Base-by-base conservation (phyloP, 805 yeast genomes). In the Limtongozyma cylindracea region DNA sequence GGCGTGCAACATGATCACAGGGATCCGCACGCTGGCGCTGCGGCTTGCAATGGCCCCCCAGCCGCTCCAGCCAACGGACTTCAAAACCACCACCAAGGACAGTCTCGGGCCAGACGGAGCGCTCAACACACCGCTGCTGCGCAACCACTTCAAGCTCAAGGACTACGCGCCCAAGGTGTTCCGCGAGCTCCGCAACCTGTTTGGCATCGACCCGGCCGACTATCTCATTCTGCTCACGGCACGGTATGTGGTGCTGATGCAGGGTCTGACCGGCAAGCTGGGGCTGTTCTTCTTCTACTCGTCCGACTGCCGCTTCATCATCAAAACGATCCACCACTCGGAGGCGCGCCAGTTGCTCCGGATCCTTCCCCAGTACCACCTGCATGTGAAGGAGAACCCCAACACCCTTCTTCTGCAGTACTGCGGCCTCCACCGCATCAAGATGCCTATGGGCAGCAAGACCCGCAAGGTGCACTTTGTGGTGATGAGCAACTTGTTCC, bases 1-100 rank as follows among this genome's bases (percentile, higher is more conserved):
- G 54, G 98, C 95, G 1, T 91, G 88, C 43, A 80, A 84, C 42
- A 84, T 88, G 95, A 57, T 91, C 26, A 82, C 96, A 0, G 98
- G 99, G 3, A 88, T 88, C 21, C 58, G 98, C 25, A 91, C 80
- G 6, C 82, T 95, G 1, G 96, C 88, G 0, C 77, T 93, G 3
- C 53, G 94, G 26, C 72, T 91, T 34, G 76, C 94, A 0, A 91
- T 91, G 17, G 56, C 71, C 8, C 73, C 77, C 61, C 61, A 71
- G 24, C 69, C 71, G 11, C 47, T 88, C 19, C 57, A 56, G 2
- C 70, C 65, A 22, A 56, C 49, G 10, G 94, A 84, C 39, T 88
- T 82, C 40, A 49, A 45, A 16, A 48, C 61, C 8, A 64, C 66
- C 12, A 72, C 77, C 32, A 84, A 88, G 41, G 51, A 84, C 24